These are phyloP conservation scores for Aspergillus sp. DNA, from an alignment of 2,329 filamentous ascomycete species.

Conservation along the genomic window DNA sequence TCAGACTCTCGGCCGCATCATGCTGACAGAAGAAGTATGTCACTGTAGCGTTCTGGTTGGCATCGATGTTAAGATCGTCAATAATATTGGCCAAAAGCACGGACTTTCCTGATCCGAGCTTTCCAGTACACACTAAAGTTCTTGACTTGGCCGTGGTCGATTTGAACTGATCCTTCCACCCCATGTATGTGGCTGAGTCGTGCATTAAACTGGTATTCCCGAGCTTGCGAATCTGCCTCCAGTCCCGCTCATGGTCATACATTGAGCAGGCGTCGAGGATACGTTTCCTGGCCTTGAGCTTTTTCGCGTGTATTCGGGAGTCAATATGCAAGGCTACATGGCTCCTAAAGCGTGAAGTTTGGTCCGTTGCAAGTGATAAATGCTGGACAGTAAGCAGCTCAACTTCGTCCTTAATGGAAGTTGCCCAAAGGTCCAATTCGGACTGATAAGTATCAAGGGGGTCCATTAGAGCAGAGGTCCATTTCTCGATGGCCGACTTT, in stretches of 20 bases:
- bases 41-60: not conserved
- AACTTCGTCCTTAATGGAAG: not conserved
- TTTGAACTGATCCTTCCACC: not conserved
- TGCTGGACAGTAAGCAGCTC: not conserved
- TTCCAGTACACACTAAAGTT: not conserved
- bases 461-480: not conserved
- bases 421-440: not conserved
- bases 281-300: not conserved
- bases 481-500: not conserved
- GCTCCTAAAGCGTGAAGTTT: not conserved
- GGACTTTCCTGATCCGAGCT: not conserved
- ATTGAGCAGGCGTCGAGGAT: not conserved
- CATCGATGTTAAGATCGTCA: not conserved
- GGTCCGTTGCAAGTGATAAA: accelerated
- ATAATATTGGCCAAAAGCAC: not conserved
- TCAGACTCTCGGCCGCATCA: not conserved
- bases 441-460: not conserved
- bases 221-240: not conserved
- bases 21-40: not conserved
- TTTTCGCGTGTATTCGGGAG: not conserved
- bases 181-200: not conserved
- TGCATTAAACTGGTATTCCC: not conserved
- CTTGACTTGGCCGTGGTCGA: not conserved
- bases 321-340: not conserved
- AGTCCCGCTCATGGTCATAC: not conserved